Conservation (phyloP, 345 rosid genomes). For the Brassica nigra region DNA sequence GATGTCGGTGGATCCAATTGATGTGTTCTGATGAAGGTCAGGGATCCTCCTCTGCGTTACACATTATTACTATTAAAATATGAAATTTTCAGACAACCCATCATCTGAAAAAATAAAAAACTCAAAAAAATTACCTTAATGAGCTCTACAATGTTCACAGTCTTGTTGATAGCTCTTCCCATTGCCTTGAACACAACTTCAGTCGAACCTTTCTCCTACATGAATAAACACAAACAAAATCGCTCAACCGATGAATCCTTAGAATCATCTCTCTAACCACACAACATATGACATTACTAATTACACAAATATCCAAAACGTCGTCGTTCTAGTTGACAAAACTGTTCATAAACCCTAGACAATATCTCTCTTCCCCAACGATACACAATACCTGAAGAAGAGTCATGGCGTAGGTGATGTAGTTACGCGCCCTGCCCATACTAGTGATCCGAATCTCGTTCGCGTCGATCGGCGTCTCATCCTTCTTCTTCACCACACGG, state of each 20-base stretch:
- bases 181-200: constrained; percentile 74
- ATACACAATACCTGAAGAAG: constrained; percentile 68
- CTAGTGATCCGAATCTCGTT: constrained; percentile 50
- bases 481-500: constrained; percentile 71
- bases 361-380: no score
- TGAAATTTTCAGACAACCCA: background rate
- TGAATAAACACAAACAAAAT: background rate
- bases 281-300: background rate
- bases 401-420: constrained; percentile 77
- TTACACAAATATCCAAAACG: background rate
- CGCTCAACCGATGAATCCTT: background rate
- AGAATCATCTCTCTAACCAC: constrained; percentile 4
- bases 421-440: constrained; percentile 44
- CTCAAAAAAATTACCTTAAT: constrained; percentile 50
- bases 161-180: constrained; percentile 83
- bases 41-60: constrained; percentile 70
- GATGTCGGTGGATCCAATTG: constrained; percentile 80
- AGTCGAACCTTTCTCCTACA: constrained; percentile 62
- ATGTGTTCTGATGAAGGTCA: constrained; percentile 77
- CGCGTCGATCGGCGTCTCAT: constrained; percentile 55
- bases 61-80: background rate
- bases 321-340: background rate
- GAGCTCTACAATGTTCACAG: constrained; percentile 68
- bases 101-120: background rate
- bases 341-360: constrained; percentile 26